Evolutionary conservation across 495 filamentous ascomycete species (phyloP), one percentile per base, ranked within the genome.

Genomic region (Tuber aestivum): DNA sequence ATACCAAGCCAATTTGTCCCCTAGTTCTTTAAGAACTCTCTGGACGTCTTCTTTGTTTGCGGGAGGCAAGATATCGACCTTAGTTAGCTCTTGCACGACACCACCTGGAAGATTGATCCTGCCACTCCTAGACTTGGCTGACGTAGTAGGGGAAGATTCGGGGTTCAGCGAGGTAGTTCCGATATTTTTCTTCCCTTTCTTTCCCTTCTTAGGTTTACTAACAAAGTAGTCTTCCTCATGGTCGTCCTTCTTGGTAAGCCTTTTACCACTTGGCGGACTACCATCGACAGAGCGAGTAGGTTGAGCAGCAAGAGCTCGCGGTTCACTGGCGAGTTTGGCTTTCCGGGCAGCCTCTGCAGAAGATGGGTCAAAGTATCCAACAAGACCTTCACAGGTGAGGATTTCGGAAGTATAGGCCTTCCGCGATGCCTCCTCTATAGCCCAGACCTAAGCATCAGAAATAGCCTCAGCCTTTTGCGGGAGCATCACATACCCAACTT

Each of bases 331-430:
- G 77, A 87, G 87, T 80, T 91, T 86, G 72, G 89, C 88, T 81
- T 92, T 89, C 80, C 93, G 91, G 27, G 87, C 85, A 35, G 88
- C 85, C 81, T 92, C 90, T 78, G 87, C 86, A 70, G 89, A 90
- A 4, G 92, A 87, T 2, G 95, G 94, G 83, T 98, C 94, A 81
- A 98, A 94, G 88, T 93, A 94, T 71, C 91, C 90, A 75, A 97
- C 91, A 16, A 99, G 87, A 82, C 89, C 91, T 84, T 94, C 91
- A 48, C 93, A 93, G 71, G 91, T 91, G 69, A 93, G 87, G 82
- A 99, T 96, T 86, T 98, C 93, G 75, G 97, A 93, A 69, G 91
- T 86, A 86, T 93, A 99, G 65, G 95, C 95, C 0, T 89, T 94
- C 78, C 90, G 88, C 73, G 92, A 94, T 75, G 96, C 95, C 85